Conservation (phyloP, 192 early-diverging fungal genomes). For the Coemansia sp. region DNA sequence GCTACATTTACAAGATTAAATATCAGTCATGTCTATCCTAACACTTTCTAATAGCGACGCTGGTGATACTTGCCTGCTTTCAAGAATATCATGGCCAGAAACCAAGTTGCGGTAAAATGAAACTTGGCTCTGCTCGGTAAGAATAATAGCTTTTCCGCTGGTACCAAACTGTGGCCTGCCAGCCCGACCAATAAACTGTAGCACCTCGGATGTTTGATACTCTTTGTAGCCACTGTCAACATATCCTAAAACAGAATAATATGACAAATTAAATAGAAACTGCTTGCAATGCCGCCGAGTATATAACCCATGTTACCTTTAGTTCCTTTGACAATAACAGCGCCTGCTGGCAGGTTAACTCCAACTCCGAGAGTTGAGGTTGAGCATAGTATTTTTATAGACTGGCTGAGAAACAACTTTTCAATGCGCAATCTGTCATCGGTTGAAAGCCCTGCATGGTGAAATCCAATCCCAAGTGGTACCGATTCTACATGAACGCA, state of each 20-base stretch:
- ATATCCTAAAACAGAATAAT: constrained; percentile 27
- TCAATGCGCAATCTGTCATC: constrained; percentile 55
- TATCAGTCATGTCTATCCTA: neutral
- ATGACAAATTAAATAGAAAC: neutral
- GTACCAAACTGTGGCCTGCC: constrained; percentile 74
- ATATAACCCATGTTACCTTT: constrained; percentile 22
- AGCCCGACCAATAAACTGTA: constrained; percentile 78
- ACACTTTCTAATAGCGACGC: neutral
- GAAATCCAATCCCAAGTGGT: constrained; percentile 62
- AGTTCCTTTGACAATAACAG: constrained; percentile 73
- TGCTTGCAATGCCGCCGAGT: neutral
- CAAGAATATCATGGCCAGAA: constrained; percentile 59
- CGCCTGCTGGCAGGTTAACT: constrained; percentile 73
- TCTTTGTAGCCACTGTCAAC: constrained; percentile 50
- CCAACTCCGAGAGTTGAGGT: constrained; percentile 78
- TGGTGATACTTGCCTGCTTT: constrained; percentile 57
- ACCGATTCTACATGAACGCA: constrained; percentile 52
- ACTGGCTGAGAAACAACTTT: constrained; percentile 53
- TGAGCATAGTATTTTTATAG: constrained; percentile 62
- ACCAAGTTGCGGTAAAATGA: constrained; percentile 60
- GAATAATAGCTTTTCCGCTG: constrained; percentile 64
- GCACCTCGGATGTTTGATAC: constrained; percentile 63
- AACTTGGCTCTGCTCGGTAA: constrained; percentile 52
- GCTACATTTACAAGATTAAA: constrained; percentile 29
- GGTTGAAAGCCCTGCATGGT: constrained; percentile 63